Percentiles rank a stretch among this genome's conserved stretches.
Conservation (phyloP, 192 early-diverging fungal genomes). For the Coemansia sp. region DNA sequence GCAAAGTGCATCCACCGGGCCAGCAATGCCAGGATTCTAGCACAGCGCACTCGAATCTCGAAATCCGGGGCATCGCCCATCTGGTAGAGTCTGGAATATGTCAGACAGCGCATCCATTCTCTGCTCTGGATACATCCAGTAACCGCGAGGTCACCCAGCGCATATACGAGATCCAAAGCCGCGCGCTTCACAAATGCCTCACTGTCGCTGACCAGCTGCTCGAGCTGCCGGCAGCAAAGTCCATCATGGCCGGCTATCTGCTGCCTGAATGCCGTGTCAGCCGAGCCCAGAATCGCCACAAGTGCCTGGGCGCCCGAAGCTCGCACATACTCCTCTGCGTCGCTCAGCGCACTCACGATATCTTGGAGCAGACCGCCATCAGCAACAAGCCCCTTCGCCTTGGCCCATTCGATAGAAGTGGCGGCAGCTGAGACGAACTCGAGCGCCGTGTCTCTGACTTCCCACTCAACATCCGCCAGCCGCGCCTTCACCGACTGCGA, state of each 20-base stretch:
- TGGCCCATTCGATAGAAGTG: background rate
- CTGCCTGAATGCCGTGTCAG: background rate
- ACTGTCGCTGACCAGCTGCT: constrained; percentile 24
- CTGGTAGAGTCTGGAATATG: constrained; percentile 14
- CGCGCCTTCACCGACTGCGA: constrained; percentile 7
- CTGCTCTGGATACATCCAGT: background rate
- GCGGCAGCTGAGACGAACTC: constrained; percentile 27
- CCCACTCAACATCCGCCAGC: constrained; percentile 51
- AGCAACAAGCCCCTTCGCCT: background rate
- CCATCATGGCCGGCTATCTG: background rate
- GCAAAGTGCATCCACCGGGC: constrained; percentile 8
- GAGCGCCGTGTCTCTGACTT: constrained; percentile 38
- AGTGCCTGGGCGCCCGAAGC: constrained; percentile 37
- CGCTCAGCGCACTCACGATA: constrained; percentile 14
- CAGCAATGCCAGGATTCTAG: constrained; percentile 15
- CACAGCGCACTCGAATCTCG: constrained; percentile 52
- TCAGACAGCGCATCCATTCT: constrained; percentile 25
- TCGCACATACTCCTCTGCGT: constrained; percentile 51
- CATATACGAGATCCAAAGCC: constrained; percentile 26
- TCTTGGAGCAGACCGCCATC: constrained; percentile 2
- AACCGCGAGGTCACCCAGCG: constrained; percentile 2
- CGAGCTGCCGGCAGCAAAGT: background rate
- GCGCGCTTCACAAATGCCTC: constrained; percentile 55
- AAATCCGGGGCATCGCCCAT: constrained; percentile 42
- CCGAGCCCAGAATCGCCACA: constrained; percentile 1